Percentiles rank a stretch among this genome's conserved stretches.
Evolutionary conservation across 2,329 filamentous ascomycete genomes (phyloP).

Genomic region (Botrytis aclada): DNA sequence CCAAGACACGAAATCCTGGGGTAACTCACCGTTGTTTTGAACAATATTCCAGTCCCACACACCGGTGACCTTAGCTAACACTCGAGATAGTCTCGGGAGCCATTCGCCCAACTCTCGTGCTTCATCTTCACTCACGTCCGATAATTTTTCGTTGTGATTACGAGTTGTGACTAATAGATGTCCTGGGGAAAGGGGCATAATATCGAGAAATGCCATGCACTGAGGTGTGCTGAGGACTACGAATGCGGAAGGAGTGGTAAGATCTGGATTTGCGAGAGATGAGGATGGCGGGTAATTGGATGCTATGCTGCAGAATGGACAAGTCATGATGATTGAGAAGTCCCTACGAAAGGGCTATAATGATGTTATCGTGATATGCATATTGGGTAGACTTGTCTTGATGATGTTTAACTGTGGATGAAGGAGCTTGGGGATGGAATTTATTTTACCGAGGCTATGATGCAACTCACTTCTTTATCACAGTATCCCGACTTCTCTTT

Average conservation of each 20-base stretch:
- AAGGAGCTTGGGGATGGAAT: conserved; percentile 6
- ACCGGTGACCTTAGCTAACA: conserved; percentile 65
- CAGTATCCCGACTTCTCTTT: neutral
- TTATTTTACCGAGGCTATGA: conserved; percentile 16
- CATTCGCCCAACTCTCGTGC: conserved; percentile 63
- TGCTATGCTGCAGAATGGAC: conserved; percentile 63
- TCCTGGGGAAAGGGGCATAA: conserved; percentile 78
- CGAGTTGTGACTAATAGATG: conserved; percentile 82
- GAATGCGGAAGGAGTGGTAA: conserved; percentile 43
- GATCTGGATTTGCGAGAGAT: conserved; percentile 44
- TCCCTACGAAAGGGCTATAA: conserved; percentile 18
- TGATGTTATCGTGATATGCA: conserved; percentile 22
- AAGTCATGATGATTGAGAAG: conserved; percentile 35
- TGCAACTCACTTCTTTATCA: conserved; percentile 5
- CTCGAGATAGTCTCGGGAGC: conserved; percentile 70
- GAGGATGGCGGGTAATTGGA: conserved; percentile 44
- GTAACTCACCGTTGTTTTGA: conserved; percentile 77
- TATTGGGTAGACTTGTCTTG: conserved; percentile 16
- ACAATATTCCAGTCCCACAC: conserved; percentile 91
- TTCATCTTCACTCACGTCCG: conserved; percentile 62
- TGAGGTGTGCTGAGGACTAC: conserved; percentile 74
- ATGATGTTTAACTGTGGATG: neutral
- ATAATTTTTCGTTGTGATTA: conserved; percentile 72
- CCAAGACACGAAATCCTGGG: conserved; percentile 7
- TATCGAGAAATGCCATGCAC: conserved; percentile 87